Base-by-base conservation (phyloP, 2,329 filamentous ascomycete species). In the Ascosphaera aggregata region DNA sequence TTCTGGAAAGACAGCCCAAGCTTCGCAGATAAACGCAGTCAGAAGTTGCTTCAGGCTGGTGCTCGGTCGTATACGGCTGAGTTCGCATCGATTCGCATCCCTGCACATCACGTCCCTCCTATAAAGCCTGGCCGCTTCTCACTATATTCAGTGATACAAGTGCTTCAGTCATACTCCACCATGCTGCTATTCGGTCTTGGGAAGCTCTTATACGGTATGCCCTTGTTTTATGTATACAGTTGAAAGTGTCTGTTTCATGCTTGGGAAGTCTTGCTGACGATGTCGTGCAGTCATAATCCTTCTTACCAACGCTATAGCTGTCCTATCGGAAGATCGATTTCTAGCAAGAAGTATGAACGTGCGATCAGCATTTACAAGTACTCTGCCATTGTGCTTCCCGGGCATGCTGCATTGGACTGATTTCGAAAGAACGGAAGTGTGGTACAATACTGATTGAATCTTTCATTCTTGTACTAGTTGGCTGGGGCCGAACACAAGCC, bases 251-350 rank as follows among this genome's bases (percentile, higher is more conserved):
- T 27, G 22, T n/a, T n/a, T n/a, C n/a, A n/a, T n/a, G n/a, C n/a
- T n/a, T n/a, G n/a, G n/a, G n/a, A n/a, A n/a, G n/a, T n/a, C n/a
- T n/a, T n/a, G n/a, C n/a, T n/a, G n/a, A n/a, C n/a, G n/a, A n/a
- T n/a, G n/a, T n/a, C 17, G 31, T 44, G 20, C 44, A 84, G 80
- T 86, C 47, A 69, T 73, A 48, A 67, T 92, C 55, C 80, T 95
- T 52, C 71, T 95, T 54, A 75, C 89, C 60, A 98, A 98, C 60
- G 81, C 82, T 47, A 77, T 95, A 54, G 82, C 85, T 45, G 74
- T 94, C 53, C 77, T 95, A 46, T 92, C 82, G 49, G 85, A 93
- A 71, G 84, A 93, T 61, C 78, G 84, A 44, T 93, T 93, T 59
- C 79, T 93, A 47, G 79, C 76, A 41, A 73, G 81, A 59, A 84